Base-by-base conservation (phyloP, 2,329 filamentous ascomycete genomes). In the Fusarium sp. region DNA sequence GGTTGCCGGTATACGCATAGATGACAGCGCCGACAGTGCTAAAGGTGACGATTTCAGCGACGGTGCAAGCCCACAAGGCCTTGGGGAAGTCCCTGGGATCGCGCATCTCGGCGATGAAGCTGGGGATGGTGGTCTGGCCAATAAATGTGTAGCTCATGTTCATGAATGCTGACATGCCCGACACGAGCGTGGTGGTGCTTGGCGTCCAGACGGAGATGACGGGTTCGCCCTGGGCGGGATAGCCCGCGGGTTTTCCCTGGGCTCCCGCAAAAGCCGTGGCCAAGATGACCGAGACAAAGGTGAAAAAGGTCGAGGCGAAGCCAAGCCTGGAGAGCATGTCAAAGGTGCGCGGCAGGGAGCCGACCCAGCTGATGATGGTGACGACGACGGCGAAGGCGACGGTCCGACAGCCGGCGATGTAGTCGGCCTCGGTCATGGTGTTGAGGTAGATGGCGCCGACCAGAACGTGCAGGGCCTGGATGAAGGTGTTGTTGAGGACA, bases 141-240 rank as follows among this genome's bases (percentile, higher is more conserved):
- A 97, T 96, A 72, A 97, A 96, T 0, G 93, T 97, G 73, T 97
- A 97, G 76, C 88, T 91, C 72, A 97, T 97, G 76, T 97, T 97
- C 75, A 97, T 83, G 75, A 97, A 97, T 0, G 93, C 93, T 46
- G 87, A 92, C 82, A 96, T 88, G 11, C 88, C 93, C 3, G 82
- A 79, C 1, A 96, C 90, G 65, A 96, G 96, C 0, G 89, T 90
- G 0, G 91, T 95, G 25, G 87, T 85, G 3, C 80, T 74, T 6
- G 86, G 75, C 0, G 92, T 90, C 27, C 93, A 73, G 0, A 86
- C 85, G 0, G 87, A 85, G 10, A 94, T 87, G 8, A 84, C 81
- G 0, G 89, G 88, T 3, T 86, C 82, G 0, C 91, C 91, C 37
- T 27, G 23, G 6, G 78, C 78, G 0, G 81, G 79, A 71, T 88